Conservation (phyloP, 495 filamentous ascomycete genomes). For the Daldinia decipiens region DNA sequence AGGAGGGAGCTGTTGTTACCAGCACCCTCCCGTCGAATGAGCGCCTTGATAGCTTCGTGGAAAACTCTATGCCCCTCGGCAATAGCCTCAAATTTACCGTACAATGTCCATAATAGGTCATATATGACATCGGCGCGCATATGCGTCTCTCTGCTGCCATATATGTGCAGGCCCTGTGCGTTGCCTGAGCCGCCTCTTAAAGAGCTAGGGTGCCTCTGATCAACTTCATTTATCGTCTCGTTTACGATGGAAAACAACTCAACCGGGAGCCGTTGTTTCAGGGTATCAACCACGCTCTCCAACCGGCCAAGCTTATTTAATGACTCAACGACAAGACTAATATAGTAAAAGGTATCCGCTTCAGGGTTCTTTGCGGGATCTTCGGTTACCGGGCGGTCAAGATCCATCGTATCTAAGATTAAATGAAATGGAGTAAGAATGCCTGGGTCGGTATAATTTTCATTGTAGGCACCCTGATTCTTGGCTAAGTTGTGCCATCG, state of each 20-base stretch:
- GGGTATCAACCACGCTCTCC: constrained; percentile 83
- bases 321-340: constrained; percentile 86
- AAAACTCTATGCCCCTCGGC: constrained; percentile 94
- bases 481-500: constrained; percentile 83
- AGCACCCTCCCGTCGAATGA: constrained; percentile 79
- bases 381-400: constrained; percentile 74
- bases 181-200: constrained; percentile 64
- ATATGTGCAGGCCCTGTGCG: constrained; percentile 69
- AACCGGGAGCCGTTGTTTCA: constrained; percentile 92
- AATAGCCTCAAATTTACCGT: constrained; percentile 96
- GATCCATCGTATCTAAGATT: constrained; percentile 83
- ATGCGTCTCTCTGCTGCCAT: constrained; percentile 72
- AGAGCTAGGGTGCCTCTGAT: constrained; percentile 84
- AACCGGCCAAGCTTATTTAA: constrained; percentile 87
- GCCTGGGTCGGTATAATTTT: constrained; percentile 58
- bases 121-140: constrained; percentile 83
- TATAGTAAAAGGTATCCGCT: constrained; percentile 92
- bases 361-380: constrained; percentile 92
- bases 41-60: constrained; percentile 86
- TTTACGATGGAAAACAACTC: constrained; percentile 95
- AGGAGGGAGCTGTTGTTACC: constrained; percentile 68
- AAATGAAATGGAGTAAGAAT: constrained; percentile 70
- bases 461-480: constrained; percentile 56
- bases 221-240: constrained; percentile 91
- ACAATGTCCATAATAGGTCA: constrained; percentile 90